A percentile compares a stretch with the other conserved stretches of the same genome.
Evolutionary conservation across 2,329 filamentous ascomycete species (phyloP).

Genomic region (Diaporthe capsici): DNA sequence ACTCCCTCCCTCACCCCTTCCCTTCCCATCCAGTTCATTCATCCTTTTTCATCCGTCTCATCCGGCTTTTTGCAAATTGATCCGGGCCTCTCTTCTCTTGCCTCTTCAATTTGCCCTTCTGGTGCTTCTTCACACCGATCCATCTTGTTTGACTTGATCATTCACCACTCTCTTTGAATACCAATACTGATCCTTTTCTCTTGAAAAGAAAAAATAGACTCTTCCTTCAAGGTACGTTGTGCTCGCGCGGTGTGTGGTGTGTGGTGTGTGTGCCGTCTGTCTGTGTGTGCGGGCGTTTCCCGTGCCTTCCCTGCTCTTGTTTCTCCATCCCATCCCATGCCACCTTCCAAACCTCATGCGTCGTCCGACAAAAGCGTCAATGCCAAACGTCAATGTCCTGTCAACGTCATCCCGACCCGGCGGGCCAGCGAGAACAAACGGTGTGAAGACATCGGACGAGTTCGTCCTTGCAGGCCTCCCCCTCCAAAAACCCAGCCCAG

Average conservation of each 20-base stretch:
- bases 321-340: slow-evolving; percentile 13
- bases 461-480: not conserved
- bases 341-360: not conserved
- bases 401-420: slow-evolving; percentile 30
- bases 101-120: slow-evolving; percentile 37
- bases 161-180: slow-evolving; percentile 42
- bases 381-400: slow-evolving; percentile 27
- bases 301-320: slow-evolving; percentile 28
- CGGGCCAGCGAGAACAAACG: not conserved
- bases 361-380: not conserved
- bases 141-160: slow-evolving; percentile 34
- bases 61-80: slow-evolving; percentile 34
- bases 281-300: not conserved
- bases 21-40: slow-evolving; percentile 2
- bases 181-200: slow-evolving; percentile 6
- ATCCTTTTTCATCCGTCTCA: slow-evolving; percentile 24
- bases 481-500: not conserved
- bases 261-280: not conserved
- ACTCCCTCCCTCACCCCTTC: not conserved
- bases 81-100: slow-evolving; percentile 36
- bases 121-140: slow-evolving; percentile 20
- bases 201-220: slow-evolving; percentile 2
- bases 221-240: slow-evolving; percentile 32
- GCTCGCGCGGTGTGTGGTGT: not conserved
- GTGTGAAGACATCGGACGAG: slow-evolving; percentile 17